These are phyloP conservation scores for Russula sp. DNA, from an alignment of 768 basidiomycete species.

Conservation along the genomic window DNA sequence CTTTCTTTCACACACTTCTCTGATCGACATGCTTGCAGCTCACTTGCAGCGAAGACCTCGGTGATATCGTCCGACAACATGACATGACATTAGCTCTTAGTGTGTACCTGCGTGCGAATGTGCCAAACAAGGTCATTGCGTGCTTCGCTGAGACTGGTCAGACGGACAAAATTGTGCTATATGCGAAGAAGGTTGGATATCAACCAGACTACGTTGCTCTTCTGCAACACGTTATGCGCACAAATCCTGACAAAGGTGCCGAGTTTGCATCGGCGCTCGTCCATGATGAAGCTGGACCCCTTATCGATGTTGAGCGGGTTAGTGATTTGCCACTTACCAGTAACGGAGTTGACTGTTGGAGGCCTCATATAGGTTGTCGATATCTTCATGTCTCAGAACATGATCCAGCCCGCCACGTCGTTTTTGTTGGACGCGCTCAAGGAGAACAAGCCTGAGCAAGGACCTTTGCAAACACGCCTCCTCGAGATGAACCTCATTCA, in stretches of 20 bases:
- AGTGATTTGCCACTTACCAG: constrained; percentile 25
- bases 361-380: constrained; percentile 76
- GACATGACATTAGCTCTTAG: constrained; percentile 97
- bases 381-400: constrained; percentile 99
- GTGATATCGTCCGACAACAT: constrained; percentile 89
- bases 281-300: constrained; percentile 87
- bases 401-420: constrained; percentile 98
- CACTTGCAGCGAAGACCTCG: constrained; percentile 97
- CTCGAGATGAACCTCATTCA: constrained; percentile 97
- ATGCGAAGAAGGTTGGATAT: constrained; percentile 95
- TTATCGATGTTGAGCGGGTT: constrained; percentile 91
- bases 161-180: constrained; percentile 95
- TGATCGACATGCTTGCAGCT: constrained; percentile 46
- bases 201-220: constrained; percentile 88
- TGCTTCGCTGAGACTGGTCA: constrained; percentile 99
- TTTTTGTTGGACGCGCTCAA: constrained; percentile 97
- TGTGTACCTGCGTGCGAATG: constrained; percentile 94
- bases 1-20: background rate
- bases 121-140: constrained; percentile 97
- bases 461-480: constrained; percentile 89
- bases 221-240: constrained; percentile 92
- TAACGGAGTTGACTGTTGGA: background rate
- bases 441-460: constrained; percentile 97
- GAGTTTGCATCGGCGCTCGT: constrained; percentile 95
- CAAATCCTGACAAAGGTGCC: constrained; percentile 94